Conservation (phyloP, 2,329 filamentous ascomycete genomes). For the Pestalotiopsis sp. region DNA sequence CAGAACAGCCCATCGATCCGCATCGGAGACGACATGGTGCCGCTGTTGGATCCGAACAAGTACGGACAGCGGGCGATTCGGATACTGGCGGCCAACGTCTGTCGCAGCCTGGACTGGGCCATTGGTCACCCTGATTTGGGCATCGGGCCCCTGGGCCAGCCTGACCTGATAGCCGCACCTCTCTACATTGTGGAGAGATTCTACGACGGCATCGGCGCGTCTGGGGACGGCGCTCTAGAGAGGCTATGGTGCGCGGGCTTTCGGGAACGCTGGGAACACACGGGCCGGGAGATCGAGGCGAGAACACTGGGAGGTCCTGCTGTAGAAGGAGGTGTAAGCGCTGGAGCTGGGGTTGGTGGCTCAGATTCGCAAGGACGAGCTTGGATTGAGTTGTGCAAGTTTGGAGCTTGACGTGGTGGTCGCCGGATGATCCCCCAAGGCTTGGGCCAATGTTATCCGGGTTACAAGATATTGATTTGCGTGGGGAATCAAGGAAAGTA, state of each 20-base stretch:
- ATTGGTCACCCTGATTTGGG: conserved; percentile 29
- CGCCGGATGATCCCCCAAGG: background rate
- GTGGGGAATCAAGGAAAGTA: no score
- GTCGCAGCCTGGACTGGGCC: conserved; percentile 49
- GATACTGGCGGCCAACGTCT: conserved; percentile 48
- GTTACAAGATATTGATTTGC: no score
- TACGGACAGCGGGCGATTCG: conserved; percentile 42
- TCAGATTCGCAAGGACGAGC: conserved; percentile 15
- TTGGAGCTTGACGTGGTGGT: conserved; percentile 16
- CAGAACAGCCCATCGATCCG: conserved; percentile 20
- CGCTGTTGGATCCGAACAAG: conserved; percentile 38
- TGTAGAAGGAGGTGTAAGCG: background rate
- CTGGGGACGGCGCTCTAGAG: conserved; percentile 25
- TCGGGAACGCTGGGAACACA: conserved; percentile 20
- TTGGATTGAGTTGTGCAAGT: conserved; percentile 25
- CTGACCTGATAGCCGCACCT: conserved; percentile 28
- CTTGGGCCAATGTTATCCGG: background rate
- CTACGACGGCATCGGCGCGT: conserved; percentile 21
- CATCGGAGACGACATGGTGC: conserved; percentile 29
- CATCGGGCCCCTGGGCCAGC: conserved; percentile 15
- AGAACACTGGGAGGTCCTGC: background rate
- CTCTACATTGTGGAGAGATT: conserved; percentile 27
- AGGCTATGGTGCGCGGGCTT: conserved; percentile 26
- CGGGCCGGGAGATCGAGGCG: conserved; percentile 17
- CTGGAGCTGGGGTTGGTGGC: background rate